These are phyloP conservation scores for Salpingoeca rosetta DNA, from an alignment of 78 protist genomes.

Conservation along the genomic window DNA sequence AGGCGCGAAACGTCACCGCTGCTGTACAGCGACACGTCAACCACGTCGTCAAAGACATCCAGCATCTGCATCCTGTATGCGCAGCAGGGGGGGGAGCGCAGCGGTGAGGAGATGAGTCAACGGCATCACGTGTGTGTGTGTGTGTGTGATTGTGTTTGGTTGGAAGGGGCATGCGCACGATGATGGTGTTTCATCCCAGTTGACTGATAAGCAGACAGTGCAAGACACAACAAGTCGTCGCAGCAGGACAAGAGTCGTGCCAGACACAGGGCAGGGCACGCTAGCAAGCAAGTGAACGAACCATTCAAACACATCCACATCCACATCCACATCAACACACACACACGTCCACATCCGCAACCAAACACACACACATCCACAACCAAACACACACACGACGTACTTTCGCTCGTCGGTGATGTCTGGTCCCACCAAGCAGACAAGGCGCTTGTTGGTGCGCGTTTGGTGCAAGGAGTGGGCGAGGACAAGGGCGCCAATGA, in stretches of 20 bases:
- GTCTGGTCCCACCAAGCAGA: slow-evolving; percentile 4
- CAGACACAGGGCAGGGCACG: no score
- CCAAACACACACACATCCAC: no score
- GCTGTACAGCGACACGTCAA: neutral
- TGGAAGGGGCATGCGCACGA: neutral
- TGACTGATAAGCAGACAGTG: no score
- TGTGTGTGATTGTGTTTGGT: neutral
- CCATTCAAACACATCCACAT: no score
- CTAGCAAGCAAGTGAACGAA: no score
- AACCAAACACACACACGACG: no score
- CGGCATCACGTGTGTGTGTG: neutral
- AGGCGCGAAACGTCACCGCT: neutral
- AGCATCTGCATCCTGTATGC: no score
- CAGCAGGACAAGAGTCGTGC: no score
- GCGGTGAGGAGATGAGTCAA: neutral
- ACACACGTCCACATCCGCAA: no score
- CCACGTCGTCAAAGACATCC: slow-evolving; percentile 11
- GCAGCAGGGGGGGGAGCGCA: neutral
- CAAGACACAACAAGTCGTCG: no score
- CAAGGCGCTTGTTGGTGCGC: neutral
- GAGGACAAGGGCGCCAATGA: slow-evolving; percentile 31
- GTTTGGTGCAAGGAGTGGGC: slow-evolving; percentile 19
- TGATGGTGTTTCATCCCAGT: no score
- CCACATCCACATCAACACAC: no score
- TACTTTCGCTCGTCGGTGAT: neutral